phyloP scores from a whole-genome alignment of 177 flowering plant species.

The Vitis hybrid region DNA sequence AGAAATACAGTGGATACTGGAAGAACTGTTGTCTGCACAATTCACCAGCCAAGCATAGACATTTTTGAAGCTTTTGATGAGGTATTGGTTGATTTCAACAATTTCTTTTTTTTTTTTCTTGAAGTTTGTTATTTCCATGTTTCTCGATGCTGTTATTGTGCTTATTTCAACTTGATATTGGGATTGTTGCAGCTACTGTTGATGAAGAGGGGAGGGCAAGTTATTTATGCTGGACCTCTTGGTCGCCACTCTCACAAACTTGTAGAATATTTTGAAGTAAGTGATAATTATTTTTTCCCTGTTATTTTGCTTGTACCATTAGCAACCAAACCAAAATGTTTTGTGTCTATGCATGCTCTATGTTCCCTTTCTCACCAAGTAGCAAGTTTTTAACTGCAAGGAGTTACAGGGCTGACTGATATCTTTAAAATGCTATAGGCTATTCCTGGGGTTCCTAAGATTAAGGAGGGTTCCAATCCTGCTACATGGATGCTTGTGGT shows the following conservation, averaged over 20 bases:
- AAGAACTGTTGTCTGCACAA: constrained; percentile 39
- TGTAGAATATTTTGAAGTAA: constrained; percentile 71
- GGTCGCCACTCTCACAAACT: constrained; percentile 69
- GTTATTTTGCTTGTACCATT: background rate
- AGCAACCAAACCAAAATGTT: background rate
- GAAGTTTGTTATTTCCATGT: background rate
- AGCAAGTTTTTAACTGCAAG: background rate
- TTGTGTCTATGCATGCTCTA: background rate
- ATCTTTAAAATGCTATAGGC: constrained; percentile 38
- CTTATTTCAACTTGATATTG: background rate
- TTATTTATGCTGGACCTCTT: constrained; percentile 79
- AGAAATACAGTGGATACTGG: constrained; percentile 43
- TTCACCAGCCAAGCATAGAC: constrained; percentile 42
- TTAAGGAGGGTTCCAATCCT: constrained; percentile 74
- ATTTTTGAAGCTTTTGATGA: constrained; percentile 32
- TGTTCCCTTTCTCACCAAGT: background rate
- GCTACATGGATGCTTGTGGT: constrained; percentile 96
- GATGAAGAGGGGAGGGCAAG: constrained; percentile 89
- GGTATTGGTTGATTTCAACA: background rate
- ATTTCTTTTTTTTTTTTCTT: background rate
- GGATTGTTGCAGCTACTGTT: constrained; percentile 45
- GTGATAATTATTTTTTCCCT: constrained; percentile 3
- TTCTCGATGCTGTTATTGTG: background rate
- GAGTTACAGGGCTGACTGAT: background rate
- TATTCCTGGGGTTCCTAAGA: constrained; percentile 68